A percentile compares a stretch with the other conserved stretches of the same genome.
These are phyloP conservation scores for Mucor mucedo DNA, from an alignment of 371 early-diverging fungal genomes.

Conservation along the genomic window DNA sequence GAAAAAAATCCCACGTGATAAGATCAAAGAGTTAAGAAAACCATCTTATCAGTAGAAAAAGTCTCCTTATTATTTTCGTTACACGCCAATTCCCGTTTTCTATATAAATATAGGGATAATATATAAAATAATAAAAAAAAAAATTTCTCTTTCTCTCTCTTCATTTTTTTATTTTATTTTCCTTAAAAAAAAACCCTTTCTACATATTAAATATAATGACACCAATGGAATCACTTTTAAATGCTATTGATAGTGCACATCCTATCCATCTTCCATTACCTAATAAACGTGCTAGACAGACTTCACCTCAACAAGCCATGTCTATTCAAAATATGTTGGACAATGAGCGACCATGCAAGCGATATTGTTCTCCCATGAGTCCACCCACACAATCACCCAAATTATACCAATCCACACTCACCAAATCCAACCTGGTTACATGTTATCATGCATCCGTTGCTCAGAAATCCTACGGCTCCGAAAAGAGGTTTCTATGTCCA, in stretches of 20 bases:
- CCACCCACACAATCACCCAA: slow-evolving; percentile 25
- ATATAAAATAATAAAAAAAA: slow-evolving; percentile 10
- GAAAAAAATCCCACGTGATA: slow-evolving; percentile 47
- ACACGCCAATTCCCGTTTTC: slow-evolving; percentile 25
- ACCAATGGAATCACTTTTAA: slow-evolving; percentile 53
- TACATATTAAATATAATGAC: slow-evolving; percentile 25
- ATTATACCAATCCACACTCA: background rate
- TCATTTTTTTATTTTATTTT: slow-evolving; percentile 19
- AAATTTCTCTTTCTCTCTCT: background rate
- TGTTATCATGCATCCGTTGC: slow-evolving; percentile 76
- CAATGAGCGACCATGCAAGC: slow-evolving; percentile 10
- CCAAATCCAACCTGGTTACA: slow-evolving; percentile 42
- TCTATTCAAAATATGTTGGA: slow-evolving; percentile 47
- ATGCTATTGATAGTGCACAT: slow-evolving; percentile 46
- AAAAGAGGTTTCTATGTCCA: slow-evolving; percentile 88
- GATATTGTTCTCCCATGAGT: slow-evolving; percentile 6
- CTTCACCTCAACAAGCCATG: slow-evolving; percentile 36
- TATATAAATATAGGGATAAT: slow-evolving; percentile 12
- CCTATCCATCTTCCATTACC: slow-evolving; percentile 38
- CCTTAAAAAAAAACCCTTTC: too few relatives aligned
- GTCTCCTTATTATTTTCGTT: slow-evolving; percentile 41
- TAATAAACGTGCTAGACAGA: slow-evolving; percentile 12
- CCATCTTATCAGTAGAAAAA: slow-evolving; percentile 46
- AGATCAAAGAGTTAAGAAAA: slow-evolving; percentile 29
- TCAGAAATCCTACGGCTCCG: slow-evolving; percentile 90